Percentiles rank a stretch among this genome's conserved stretches.
phyloP scores from a whole-genome alignment of 2,329 filamentous ascomycete species.

The Neoarthrinium moseri region DNA sequence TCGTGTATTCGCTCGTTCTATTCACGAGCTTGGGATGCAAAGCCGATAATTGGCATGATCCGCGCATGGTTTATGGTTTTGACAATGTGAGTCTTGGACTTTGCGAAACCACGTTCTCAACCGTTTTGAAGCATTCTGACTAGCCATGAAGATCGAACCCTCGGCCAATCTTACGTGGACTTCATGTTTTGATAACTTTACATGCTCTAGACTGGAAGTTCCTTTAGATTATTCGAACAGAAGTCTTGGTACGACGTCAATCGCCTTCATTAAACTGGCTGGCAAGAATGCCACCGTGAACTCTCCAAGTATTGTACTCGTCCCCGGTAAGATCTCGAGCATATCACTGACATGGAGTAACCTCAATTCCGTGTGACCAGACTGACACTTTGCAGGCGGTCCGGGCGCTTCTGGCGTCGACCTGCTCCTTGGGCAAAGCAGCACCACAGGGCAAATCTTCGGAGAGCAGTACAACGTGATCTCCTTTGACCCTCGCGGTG shows the following conservation, averaged over 20 bases:
- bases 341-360: background rate
- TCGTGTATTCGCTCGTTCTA: conserved; percentile 14
- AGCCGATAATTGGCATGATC: conserved; percentile 13
- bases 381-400: conserved; percentile 25
- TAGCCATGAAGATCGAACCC: conserved; percentile 22
- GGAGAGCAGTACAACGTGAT: conserved; percentile 41
- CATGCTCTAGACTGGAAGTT: conserved; percentile 27
- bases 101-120: background rate
- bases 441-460: conserved; percentile 23
- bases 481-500: conserved; percentile 40
- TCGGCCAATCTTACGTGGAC: conserved; percentile 29
- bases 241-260: conserved; percentile 23
- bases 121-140: conserved; percentile 12
- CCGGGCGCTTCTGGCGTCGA: conserved; percentile 35
- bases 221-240: conserved; percentile 28
- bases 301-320: conserved; percentile 25
- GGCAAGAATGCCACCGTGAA: conserved; percentile 28
- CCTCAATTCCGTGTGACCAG: conserved; percentile 4
- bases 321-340: conserved; percentile 22
- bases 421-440: conserved; percentile 19
- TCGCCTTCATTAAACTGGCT: conserved; percentile 28
- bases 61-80: conserved; percentile 21
- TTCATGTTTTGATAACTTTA: conserved; percentile 29
- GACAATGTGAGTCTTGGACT: conserved; percentile 13
- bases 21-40: conserved; percentile 20